A percentile compares a stretch with the other conserved stretches of the same genome.
Conservation (phyloP, 345 rosid genomes). For the Citrus australasica region DNA sequence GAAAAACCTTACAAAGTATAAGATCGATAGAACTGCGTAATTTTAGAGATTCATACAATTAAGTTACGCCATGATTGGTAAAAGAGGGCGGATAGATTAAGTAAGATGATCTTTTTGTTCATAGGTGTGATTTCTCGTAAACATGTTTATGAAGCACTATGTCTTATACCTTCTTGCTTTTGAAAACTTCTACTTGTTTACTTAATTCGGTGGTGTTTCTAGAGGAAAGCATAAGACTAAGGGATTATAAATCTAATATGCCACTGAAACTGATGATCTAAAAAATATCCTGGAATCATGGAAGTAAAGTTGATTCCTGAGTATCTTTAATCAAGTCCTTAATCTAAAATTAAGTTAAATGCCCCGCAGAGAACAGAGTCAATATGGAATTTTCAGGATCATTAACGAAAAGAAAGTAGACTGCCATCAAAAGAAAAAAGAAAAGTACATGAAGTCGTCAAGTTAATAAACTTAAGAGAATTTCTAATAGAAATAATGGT, state of each 20-base stretch:
- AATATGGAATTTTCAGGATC: background rate
- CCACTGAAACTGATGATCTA: background rate
- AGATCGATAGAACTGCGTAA: background rate
- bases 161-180: background rate
- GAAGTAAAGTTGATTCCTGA: constrained; percentile 9
- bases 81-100: background rate
- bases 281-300: background rate
- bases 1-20: background rate
- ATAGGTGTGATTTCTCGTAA: background rate
- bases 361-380: background rate
- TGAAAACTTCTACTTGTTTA: background rate
- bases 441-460: background rate
- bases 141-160: background rate
- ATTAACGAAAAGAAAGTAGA: background rate
- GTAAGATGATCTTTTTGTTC: background rate
- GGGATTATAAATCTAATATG: constrained; percentile 11
- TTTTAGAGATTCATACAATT: background rate
- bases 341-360: background rate
- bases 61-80: background rate
- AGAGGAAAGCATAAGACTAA: constrained; percentile 5
- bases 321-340: background rate
- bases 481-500: background rate
- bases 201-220: background rate
- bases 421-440: background rate
- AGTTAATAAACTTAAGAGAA: background rate